A percentile compares a stretch with the other conserved stretches of the same genome.
phyloP scores from a whole-genome alignment of 2,329 filamentous ascomycete genomes.

The Rutstroemia sp. region DNA sequence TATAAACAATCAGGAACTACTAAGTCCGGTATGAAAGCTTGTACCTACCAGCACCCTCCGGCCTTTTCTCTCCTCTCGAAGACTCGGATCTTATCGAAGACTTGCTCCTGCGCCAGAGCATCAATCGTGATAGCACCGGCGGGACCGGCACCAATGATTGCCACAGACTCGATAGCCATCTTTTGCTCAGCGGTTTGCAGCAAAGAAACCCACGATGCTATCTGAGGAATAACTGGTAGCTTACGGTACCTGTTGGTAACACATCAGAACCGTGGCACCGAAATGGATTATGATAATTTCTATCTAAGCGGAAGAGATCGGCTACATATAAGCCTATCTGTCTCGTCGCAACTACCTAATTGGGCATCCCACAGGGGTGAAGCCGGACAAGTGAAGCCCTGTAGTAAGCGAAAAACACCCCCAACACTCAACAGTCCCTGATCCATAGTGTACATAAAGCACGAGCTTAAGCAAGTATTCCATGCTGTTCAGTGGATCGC shows the following conservation, averaged over 20 bases:
- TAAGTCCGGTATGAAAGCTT: background rate
- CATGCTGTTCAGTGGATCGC: too few species aligned
- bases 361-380: too few species aligned
- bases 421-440: too few species aligned
- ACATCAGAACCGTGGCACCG: too few species aligned
- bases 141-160: slow-evolving; percentile 54
- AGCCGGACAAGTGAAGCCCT: too few species aligned
- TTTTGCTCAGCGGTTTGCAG: background rate
- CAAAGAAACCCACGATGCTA: background rate
- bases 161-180: slow-evolving; percentile 36
- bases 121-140: slow-evolving; percentile 53
- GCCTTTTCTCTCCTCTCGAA: slow-evolving; percentile 53
- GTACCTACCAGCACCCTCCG: slow-evolving; percentile 52
- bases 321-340: too few species aligned
- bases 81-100: slow-evolving; percentile 51
- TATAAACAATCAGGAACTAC: slow-evolving; percentile 18
- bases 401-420: too few species aligned
- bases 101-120: slow-evolving; percentile 49
- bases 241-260: background rate
- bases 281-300: too few species aligned
- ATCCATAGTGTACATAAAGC: too few species aligned
- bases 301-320: too few species aligned
- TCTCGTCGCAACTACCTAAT: too few species aligned
- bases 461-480: too few species aligned
- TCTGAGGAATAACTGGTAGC: background rate